Base-by-base conservation (phyloP, 108 stramenopile species). In the Bacterosira constricta region DNA sequence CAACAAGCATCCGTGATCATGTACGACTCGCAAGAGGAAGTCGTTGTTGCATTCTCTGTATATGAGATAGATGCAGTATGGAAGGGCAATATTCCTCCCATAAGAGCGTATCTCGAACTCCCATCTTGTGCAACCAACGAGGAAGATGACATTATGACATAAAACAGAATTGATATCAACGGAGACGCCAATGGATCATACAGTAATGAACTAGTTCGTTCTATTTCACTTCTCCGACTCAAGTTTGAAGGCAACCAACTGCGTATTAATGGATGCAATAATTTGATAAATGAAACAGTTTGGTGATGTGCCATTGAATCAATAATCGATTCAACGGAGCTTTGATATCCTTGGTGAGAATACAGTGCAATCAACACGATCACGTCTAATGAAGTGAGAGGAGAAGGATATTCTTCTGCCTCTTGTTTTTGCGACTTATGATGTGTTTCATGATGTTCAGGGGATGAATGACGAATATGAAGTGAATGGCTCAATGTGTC, bases 151-250 rank as follows among this genome's bases (percentile, higher is more conserved):
- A 79, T 71, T 42, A 79, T 52, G 46, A 71, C 35, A 13, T 79
- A 79, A 54, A 71, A 71, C 1, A 79, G 69, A n/a, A 79, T 54
- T 31, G 77, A 79, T 15, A 71, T 57, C 35, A 79, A 42, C 36
- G 77, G 65, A 20, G 77, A 71, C 32, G 65, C 63, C 31, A 79
- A 55, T 12, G n/a, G 38, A 9, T 71, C 70, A 46, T 79, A 79
- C 0, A 79, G 38, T 23, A 71, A 45, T 50, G 50, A 57, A 23
- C 44, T 38, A 23, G 49, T 35, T 30, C 58, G 63, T 18, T 70
- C 38, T 18, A 3, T 63, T 17, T 36, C 53, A 26, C 51, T 32
- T 18, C 32, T 27, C 17, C 7, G 13, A 32, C 51, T n/a, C 13
- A 44, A 25, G 17, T 44, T 36, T 18, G 35, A 42, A 7, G 67